Evolutionary conservation across 495 filamentous ascomycete species (phyloP), one percentile per base, ranked within the genome.

Genomic region (Neurospora pannonica): DNA sequence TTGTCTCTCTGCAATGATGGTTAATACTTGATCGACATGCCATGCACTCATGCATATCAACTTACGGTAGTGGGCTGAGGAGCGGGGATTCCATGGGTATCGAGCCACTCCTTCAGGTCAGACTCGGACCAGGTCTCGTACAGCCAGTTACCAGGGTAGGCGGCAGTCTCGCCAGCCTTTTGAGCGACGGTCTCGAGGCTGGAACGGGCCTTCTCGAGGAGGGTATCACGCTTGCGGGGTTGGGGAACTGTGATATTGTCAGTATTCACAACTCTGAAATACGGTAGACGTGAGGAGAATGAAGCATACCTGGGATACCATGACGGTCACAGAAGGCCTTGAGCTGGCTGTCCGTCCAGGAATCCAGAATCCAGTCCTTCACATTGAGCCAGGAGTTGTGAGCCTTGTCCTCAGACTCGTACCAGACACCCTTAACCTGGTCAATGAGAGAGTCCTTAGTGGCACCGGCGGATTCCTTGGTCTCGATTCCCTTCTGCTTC

Each of bases 141-240:
- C 39, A 98, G 84, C 96, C 96, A 99, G 82, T 97, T 90, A n/a
- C 96, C 96, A 46, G 96, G 96, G 77, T 99, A 99, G 11, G 88
- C 80, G 43, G 88, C 84, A 2, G 93, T 92, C 82, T 97, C 92
- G 75, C 93, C 93, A 48, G 88, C 86, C 84, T 97, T 98, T 79
- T 94, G 89, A 15, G 96, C 94, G 60, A 92, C 81, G 4, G 87
- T 85, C 75, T 97, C 90, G 75, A 97, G 98, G 80, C 92, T 95
- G 74, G 90, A 85, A 72, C 96, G 94, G 70, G 89, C 88, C 75
- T 92, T 87, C 77, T 90, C 87, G 76, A 98, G 88, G 70, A 97
- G 84, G 19, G 89, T 88, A 79, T 98, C 96, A 73, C 93, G 93
- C 77, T 91, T 93, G 78, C 92, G 92, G 31, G 96, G 96, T 76